A percentile compares a stretch with the other conserved stretches of the same genome.
phyloP scores from a whole-genome alignment of 495 filamentous ascomycete genomes.

The Parathielavia appendiculata region DNA sequence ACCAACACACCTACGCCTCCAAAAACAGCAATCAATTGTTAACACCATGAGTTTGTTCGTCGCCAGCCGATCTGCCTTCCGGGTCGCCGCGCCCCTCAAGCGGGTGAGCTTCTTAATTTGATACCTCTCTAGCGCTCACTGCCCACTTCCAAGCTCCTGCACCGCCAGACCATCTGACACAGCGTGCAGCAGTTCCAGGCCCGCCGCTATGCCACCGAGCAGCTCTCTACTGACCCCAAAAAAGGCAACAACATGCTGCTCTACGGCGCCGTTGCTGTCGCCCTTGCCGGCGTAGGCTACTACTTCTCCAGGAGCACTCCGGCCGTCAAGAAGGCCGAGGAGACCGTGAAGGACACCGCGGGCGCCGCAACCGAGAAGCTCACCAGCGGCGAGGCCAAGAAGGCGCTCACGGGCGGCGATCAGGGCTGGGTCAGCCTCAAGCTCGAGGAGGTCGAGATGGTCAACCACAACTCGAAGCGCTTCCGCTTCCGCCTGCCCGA shows the following conservation, averaged over 20 bases:
- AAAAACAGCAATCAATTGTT: not conserved
- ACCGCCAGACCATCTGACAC: not conserved
- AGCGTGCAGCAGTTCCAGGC: constrained; percentile 19
- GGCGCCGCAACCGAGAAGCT: constrained; percentile 20
- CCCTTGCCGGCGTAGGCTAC: constrained; percentile 47
- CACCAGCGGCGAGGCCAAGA: constrained; percentile 36
- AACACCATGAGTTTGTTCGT: constrained; percentile 33
- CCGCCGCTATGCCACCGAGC: constrained; percentile 53
- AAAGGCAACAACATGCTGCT: constrained; percentile 40
- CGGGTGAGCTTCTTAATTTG: constrained; percentile 24
- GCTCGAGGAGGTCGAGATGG: constrained; percentile 66
- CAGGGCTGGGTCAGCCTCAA: constrained; percentile 78
- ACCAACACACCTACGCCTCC: not conserved
- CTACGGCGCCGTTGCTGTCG: constrained; percentile 36
- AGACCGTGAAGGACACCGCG: constrained; percentile 44
- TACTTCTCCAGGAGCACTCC: constrained; percentile 48
- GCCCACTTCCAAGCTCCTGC: not conserved
- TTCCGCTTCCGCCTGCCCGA: constrained; percentile 81
- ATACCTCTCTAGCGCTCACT: not conserved
- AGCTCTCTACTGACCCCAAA: constrained; percentile 29
- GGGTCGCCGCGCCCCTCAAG: constrained; percentile 30
- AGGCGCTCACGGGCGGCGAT: constrained; percentile 75
- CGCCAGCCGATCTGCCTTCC: constrained; percentile 31
- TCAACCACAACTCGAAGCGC: constrained; percentile 88
- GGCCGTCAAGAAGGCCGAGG: constrained; percentile 45